A percentile compares a stretch with the other conserved stretches of the same genome.
Evolutionary conservation across 129 eudicot species (phyloP).

Genomic region (Tagetes erecta): DNA sequence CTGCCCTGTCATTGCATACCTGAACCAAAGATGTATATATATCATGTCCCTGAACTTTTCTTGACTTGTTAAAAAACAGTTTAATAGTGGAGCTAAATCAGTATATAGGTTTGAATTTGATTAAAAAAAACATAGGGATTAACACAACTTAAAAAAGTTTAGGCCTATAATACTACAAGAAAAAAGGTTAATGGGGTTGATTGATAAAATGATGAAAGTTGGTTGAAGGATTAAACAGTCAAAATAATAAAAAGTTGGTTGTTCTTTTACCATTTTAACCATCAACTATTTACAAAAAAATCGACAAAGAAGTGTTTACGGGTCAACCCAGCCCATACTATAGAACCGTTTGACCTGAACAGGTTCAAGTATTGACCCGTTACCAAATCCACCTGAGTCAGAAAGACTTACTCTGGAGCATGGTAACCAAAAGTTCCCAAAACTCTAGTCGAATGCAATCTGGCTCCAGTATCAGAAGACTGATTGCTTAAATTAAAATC

Average conservation of each 20-base stretch:
- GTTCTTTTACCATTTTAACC: not conserved
- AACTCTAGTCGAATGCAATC: slow-evolving; percentile 93
- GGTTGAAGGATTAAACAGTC: not conserved
- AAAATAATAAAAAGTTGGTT: not conserved
- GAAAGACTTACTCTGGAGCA: slow-evolving; percentile 85
- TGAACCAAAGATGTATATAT: slow-evolving; percentile 30
- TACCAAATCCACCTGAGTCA: not conserved
- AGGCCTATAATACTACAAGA: not conserved
- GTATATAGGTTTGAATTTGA: too few relatives aligned
- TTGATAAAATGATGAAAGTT: not conserved
- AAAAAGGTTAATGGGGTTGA: not conserved
- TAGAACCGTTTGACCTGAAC: not conserved
- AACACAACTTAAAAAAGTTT: not conserved
- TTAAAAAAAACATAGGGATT: too few relatives aligned
- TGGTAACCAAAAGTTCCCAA: slow-evolving; percentile 97
- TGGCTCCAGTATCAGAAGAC: slow-evolving; percentile 94
- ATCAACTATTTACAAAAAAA: not conserved
- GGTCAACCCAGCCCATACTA: not conserved
- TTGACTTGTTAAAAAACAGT: too few relatives aligned
- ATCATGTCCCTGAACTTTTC: too few relatives aligned
- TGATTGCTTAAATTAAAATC: slow-evolving; percentile 85
- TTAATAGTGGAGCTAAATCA: too few relatives aligned
- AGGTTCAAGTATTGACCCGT: not conserved
- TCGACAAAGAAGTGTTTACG: not conserved
- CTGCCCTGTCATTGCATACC: slow-evolving; percentile 85